Percentiles rank a stretch among this genome's conserved stretches.
These are phyloP conservation scores for Phlebopus sp. DNA, from an alignment of 1,284 basidiomycete genomes.

Conservation along the genomic window DNA sequence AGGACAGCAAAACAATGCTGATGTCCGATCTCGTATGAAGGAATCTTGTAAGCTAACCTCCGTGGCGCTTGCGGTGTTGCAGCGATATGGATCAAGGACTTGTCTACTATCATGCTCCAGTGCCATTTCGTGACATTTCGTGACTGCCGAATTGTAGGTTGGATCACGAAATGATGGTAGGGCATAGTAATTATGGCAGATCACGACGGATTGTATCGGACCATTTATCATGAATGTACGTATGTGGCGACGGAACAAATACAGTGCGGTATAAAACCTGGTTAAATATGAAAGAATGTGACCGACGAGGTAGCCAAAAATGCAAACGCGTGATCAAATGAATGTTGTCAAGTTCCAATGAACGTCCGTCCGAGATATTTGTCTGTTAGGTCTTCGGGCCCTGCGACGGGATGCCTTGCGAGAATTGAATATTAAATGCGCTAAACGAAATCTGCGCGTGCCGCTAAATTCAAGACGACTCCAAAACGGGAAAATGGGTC, in stretches of 20 bases:
- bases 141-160: no score
- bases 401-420: slow-evolving; percentile 25
- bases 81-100: no score
- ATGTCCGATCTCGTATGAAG: no score
- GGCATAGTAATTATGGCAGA: no score
- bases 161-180: no score
- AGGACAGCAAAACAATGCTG: no score
- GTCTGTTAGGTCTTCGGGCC: slow-evolving; percentile 10
- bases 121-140: no score
- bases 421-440: slow-evolving; percentile 19
- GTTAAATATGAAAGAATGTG: slow-evolving; percentile 14
- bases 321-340: slow-evolving; percentile 10
- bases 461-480: slow-evolving; percentile 4
- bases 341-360: slow-evolving; percentile 30
- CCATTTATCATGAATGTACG: neutral
- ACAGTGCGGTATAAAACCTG: slow-evolving; percentile 15
- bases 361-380: slow-evolving; percentile 16
- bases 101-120: no score
- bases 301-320: slow-evolving; percentile 12
- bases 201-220: no score
- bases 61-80: no score
- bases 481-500: slow-evolving; percentile 11
- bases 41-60: no score
- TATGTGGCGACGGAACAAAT: slow-evolving; percentile 20
- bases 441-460: slow-evolving; percentile 12